Conservation (phyloP, 495 filamentous ascomycete genomes). For the Trichoderma orchidacearum region DNA sequence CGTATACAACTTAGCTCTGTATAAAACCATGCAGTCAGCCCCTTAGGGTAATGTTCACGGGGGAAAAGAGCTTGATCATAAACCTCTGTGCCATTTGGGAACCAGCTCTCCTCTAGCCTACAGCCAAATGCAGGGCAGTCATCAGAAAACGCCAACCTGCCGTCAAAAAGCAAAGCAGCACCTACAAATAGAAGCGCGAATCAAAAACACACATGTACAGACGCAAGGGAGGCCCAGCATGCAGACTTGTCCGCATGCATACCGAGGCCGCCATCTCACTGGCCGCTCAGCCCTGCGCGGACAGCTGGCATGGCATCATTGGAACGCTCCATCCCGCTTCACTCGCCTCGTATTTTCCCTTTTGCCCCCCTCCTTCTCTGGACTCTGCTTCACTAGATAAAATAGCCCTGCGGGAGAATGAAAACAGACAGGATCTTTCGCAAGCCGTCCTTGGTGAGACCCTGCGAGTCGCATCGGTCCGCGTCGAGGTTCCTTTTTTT, state of each 20-base stretch:
- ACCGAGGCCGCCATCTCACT: background rate
- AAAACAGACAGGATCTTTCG: background rate
- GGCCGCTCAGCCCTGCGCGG: background rate
- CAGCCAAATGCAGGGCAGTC: too few species aligned
- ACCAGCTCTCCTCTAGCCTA: too few species aligned
- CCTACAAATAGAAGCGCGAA: background rate
- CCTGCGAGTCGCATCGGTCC: background rate
- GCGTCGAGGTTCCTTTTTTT: background rate
- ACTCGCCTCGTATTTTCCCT: background rate
- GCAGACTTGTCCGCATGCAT: background rate
- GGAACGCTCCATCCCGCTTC: background rate
- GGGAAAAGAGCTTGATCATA: too few species aligned
- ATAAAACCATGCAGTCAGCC: too few species aligned
- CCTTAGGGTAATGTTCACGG: too few species aligned
- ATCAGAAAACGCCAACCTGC: too few species aligned
- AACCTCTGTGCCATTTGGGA: too few species aligned
- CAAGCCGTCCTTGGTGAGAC: background rate
- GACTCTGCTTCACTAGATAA: too few species aligned
- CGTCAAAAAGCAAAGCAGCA: too few species aligned
- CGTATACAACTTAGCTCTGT: too few species aligned
- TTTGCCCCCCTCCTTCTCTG: background rate
- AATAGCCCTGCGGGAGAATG: background rate
- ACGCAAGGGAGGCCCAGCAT: too few species aligned
- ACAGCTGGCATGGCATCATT: background rate
- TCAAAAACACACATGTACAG: too few species aligned